Conservation (phyloP, 345 rosid genomes). For the Salix brachista region DNA sequence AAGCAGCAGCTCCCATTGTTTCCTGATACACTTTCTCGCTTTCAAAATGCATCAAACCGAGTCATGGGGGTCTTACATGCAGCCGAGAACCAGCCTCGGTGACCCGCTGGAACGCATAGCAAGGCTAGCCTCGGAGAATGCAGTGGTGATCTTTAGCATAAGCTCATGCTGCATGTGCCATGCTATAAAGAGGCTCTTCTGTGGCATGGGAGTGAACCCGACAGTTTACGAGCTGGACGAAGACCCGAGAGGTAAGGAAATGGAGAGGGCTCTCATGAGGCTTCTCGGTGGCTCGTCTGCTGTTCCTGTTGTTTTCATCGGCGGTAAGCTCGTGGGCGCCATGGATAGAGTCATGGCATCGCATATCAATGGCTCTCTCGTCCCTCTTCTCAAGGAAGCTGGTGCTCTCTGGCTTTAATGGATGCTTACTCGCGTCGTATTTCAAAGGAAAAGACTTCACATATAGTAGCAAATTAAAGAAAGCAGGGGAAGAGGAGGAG, state of each 20-base stretch:
- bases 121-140: slow-evolving; percentile 70
- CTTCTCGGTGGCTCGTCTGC: slow-evolving; percentile 57
- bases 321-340: slow-evolving; percentile 84
- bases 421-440: background rate
- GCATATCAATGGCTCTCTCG: slow-evolving; percentile 88
- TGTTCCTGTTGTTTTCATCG: slow-evolving; percentile 90
- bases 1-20: background rate
- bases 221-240: slow-evolving; percentile 83
- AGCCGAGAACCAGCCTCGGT: slow-evolving; percentile 21
- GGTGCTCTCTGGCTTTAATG: slow-evolving; percentile 89
- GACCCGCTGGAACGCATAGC: slow-evolving; percentile 53
- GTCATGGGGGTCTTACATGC: slow-evolving; percentile 51
- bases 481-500: slow-evolving; percentile 41
- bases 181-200: slow-evolving; percentile 73
- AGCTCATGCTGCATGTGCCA: slow-evolving; percentile 98
- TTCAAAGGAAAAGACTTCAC: background rate
- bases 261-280: slow-evolving; percentile 59
- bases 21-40: background rate
- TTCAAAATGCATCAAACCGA: slow-evolving; percentile 52
- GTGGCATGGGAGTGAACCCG: slow-evolving; percentile 93
- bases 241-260: slow-evolving; percentile 66
- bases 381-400: slow-evolving; percentile 87
- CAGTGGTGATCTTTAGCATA: slow-evolving; percentile 86
- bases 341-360: slow-evolving; percentile 95
- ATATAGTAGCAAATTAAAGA: background rate